Conservation (phyloP, 1,284 basidiomycete species). For the Pseudozyma hubeiensis region DNA sequence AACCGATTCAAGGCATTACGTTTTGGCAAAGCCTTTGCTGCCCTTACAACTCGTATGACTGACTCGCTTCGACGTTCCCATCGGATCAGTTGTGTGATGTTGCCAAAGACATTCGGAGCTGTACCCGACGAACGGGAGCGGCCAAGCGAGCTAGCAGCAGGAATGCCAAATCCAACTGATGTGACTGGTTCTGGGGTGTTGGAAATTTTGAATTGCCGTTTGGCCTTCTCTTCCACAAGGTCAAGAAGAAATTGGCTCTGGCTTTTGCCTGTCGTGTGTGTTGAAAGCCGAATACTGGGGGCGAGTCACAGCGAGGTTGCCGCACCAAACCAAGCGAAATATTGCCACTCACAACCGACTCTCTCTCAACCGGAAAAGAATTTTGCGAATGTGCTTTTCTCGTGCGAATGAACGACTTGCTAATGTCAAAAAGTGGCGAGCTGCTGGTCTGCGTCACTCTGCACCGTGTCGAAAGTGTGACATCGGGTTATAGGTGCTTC, state of each 20-base stretch:
- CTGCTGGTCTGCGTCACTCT: background rate
- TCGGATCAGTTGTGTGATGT: background rate
- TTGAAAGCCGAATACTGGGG: constrained; percentile 12
- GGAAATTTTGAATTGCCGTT: no score
- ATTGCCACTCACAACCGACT: background rate
- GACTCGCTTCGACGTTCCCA: background rate
- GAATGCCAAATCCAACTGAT: background rate
- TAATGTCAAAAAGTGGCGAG: background rate
- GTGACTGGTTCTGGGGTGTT: constrained; percentile 1
- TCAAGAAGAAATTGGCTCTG: background rate
- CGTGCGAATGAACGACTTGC: no score
- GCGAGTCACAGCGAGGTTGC: background rate
- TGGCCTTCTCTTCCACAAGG: background rate
- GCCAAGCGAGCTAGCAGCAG: background rate
- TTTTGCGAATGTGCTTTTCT: no score
- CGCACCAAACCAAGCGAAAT: no score
- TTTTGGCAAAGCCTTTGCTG: no score
- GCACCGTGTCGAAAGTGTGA: background rate
- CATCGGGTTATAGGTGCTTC: no score
- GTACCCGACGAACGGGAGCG: background rate
- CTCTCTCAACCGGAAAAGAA: no score
- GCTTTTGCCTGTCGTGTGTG: background rate
- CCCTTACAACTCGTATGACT: no score
- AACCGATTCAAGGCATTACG: background rate
- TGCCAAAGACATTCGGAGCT: no score